Percentiles rank a stretch among this genome's conserved stretches.
Evolutionary conservation across 805 yeast genomes (phyloP).

Genomic region (Candida sanyiensis): DNA sequence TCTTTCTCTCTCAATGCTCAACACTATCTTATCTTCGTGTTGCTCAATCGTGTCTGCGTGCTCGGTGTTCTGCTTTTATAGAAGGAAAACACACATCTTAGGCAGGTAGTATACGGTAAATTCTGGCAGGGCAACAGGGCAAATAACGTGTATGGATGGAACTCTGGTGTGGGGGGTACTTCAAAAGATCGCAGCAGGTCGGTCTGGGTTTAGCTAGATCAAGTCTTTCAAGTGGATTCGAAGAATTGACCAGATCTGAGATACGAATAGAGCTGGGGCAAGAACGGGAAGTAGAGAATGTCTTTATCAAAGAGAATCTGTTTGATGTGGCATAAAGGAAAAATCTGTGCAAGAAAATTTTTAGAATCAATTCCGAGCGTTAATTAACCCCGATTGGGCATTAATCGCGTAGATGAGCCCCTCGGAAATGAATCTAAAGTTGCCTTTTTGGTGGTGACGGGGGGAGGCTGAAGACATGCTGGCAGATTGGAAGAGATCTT

Average conservation of each 20-base stretch:
- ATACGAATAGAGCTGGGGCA: no score
- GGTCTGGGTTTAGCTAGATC: neutral
- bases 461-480: no score
- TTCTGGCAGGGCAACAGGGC: neutral
- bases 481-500: no score
- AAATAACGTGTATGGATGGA: no score
- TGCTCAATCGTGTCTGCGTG: neutral
- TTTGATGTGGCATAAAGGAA: neutral
- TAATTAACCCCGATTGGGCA: slow-evolving; percentile 2
- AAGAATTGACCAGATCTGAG: no score
- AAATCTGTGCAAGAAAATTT: slow-evolving; percentile 5
- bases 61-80: neutral
- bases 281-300: no score
- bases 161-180: no score
- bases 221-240: neutral
- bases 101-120: neutral
- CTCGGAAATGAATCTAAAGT: slow-evolving; percentile 5
- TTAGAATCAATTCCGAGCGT: slow-evolving; percentile 5
- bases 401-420: slow-evolving; percentile 11
- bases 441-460: no score
- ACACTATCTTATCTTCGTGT: neutral
- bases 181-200: no score
- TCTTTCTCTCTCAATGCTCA: slow-evolving; percentile 1
- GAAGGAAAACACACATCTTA: slow-evolving; percentile 8
- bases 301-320: no score